Percentiles rank a stretch among this genome's conserved stretches.
These are phyloP conservation scores for Phialophora tarda DNA, from an alignment of 2,329 filamentous ascomycete species.

Conservation along the genomic window DNA sequence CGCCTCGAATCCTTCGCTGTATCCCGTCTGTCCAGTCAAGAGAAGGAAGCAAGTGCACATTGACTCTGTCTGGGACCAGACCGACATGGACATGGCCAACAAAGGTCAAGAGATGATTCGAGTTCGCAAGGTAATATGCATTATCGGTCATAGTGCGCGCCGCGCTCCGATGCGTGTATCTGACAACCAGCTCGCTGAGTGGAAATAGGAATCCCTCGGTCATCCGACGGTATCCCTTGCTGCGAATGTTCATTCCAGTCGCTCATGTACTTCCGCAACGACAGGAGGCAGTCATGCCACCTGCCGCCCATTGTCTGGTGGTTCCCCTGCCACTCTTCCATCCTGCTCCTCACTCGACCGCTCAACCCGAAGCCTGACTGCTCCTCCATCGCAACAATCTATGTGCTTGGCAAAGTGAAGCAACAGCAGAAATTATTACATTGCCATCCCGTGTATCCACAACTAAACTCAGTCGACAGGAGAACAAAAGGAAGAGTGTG, in stretches of 20 bases:
- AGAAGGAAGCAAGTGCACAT: background rate
- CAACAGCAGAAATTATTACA: slow-evolving; percentile 9
- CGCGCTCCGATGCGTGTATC: slow-evolving; percentile 17
- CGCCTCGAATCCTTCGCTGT: slow-evolving; percentile 13
- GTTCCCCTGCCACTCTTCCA: background rate
- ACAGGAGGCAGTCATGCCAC: background rate
- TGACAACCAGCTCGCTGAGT: slow-evolving; percentile 1
- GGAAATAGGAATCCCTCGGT: background rate
- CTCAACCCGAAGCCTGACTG: background rate
- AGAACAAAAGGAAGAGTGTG: slow-evolving; percentile 5
- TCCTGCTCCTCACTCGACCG: background rate
- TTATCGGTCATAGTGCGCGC: slow-evolving; percentile 8
- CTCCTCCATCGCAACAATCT: slow-evolving; percentile 2
- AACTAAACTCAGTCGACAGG: slow-evolving; percentile 14
- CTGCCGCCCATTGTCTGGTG: background rate
- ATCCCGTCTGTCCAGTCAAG: background rate
- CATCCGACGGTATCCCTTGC: background rate
- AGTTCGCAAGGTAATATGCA: slow-evolving; percentile 8
- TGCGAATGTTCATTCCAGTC: background rate
- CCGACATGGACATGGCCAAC: background rate
- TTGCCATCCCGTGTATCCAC: slow-evolving; percentile 23
- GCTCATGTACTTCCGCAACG: background rate
- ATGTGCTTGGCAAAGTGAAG: slow-evolving; percentile 4
- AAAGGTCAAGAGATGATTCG: background rate
- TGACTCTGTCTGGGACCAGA: background rate